Evolutionary conservation across 2,329 filamentous ascomycete species (phyloP), one percentile per base, ranked within the genome.

Genomic region (Parascedosporium putredinis): DNA sequence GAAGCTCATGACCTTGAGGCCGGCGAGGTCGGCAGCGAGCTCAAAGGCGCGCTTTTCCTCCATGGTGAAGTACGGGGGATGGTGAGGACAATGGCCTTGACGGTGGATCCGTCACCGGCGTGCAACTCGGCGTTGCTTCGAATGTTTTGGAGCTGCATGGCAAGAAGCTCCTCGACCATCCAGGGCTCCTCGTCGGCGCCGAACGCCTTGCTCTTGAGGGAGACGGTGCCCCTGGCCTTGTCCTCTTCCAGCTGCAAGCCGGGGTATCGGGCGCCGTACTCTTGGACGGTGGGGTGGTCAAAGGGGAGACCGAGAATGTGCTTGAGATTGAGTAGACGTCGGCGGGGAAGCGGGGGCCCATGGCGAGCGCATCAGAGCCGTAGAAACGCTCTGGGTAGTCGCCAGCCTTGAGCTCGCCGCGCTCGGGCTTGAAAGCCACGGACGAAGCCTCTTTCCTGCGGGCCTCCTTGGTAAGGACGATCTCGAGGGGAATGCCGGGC

Each of bases 381-480:
- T 97, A 98, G 52, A 85, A 78, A 60, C 93, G 78, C 69, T 98
- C 93, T 34, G 93, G 93, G 64, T 85, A 96, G 16, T 72, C 68
- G 49, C 79, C 83, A 56, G 73, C 72, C 60, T 78, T 88, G 52
- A 79, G 73, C 50, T 76, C 78, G 59, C 76, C 71, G 58, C 78
- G 78, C n/a, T 80, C 75, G 33, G 90, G 88, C 70, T 98, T 97
- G 72, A 98, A 97, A 40, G 88, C 86, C 57, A 98, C 82, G 38
- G 89, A 90, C 2, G 90, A 88, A 22, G 79, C 79, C 66, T 98
- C 93, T 74, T 98, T 98, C 62, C 93, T 85, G 67, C 95, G 87
- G 25, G 93, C 96, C 70, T 98, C 93, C 66, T 97, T 98, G 25
- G 90, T 96, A 51, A 96, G 78, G 65, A 98, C 91, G 56, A 98